These are phyloP conservation scores for Nakazawaea ernobii DNA, from an alignment of 805 yeast genomes.

Conservation along the genomic window DNA sequence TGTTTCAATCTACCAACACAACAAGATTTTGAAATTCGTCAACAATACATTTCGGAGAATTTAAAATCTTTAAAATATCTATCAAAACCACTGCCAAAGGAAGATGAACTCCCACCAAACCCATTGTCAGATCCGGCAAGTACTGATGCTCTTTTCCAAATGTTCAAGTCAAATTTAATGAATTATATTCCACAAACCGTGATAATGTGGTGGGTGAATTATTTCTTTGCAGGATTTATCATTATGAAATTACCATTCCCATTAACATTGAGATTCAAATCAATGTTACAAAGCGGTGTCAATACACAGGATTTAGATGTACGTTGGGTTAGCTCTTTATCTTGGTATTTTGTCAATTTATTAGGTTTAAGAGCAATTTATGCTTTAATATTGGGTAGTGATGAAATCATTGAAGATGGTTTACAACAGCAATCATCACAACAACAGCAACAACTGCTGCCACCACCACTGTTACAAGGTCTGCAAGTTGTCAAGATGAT, in stretches of 20 bases:
- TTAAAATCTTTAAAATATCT: constrained; percentile 50
- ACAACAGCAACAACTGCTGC: constrained; percentile 22
- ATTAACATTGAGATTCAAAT: constrained; percentile 80
- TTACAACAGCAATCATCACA: constrained; percentile 33
- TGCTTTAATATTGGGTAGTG: constrained; percentile 57
- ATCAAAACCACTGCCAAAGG: constrained; percentile 38
- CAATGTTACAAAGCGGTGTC: constrained; percentile 87
- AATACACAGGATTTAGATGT: constrained; percentile 81
- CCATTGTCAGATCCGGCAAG: constrained; percentile 69
- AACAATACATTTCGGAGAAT: constrained; percentile 37
- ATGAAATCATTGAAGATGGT: constrained; percentile 38
- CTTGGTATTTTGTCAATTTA: constrained; percentile 92
- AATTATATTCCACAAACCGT: constrained; percentile 87
- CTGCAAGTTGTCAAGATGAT: constrained; percentile 51
- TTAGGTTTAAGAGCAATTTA: constrained; percentile 80
- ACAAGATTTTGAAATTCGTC: constrained; percentile 49
- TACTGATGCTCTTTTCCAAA: constrained; percentile 65
- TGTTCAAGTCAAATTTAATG: constrained; percentile 78
- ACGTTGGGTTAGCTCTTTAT: constrained; percentile 86
- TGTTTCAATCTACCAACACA: constrained; percentile 41
- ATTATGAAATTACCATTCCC: constrained; percentile 90
- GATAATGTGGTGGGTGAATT: constrained; percentile 95
- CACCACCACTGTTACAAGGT: constrained; percentile 15
- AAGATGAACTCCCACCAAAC: constrained; percentile 37
- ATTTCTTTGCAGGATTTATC: constrained; percentile 87